Evolutionary conservation across 768 basidiomycete genomes (phyloP), one percentile per base, ranked within the genome.

Genomic region (Leccinum longicurvipes): DNA sequence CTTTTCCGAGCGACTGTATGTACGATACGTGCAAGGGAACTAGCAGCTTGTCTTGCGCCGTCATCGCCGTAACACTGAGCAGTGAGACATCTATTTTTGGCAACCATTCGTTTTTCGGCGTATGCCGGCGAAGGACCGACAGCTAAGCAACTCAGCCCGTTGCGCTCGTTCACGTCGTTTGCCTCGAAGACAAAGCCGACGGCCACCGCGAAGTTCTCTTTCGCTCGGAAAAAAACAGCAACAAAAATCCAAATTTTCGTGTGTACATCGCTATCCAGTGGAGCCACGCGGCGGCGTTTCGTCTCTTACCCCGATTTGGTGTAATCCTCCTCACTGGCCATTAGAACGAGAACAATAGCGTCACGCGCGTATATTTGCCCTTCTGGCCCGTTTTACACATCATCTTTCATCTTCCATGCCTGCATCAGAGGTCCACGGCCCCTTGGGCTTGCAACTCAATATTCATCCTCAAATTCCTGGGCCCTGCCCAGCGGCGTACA

Each of bases 1-100:
- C 89, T 58, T 87, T 77, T 57, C 86, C 89, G 14, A 93, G 79
- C 12, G 82, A 80, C 63, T 89, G 83, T 62, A 93, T 90, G 69
- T 91, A 93, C 19, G 74, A 69, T 51, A 92, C 83, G 65, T 92
- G 90, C 2, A 87, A 73, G 25, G 84, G 77, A 15, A 80, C 71
- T 46, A 83, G 64, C 23, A 83, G 57, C 44, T 63, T 60, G 41
- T 63, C 54, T 14, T 36, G 56, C 50, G 49, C 25, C 52, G 21
- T 54, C 63, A 62, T 65, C 41, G 54, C 58, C 47, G 56, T 47
- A 6, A 19, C 41, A 42, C 10, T 10, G 42, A 44, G 23, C 21
- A 17, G 25, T 25, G 23, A 28, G 25, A n/a, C 8, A 25, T 47
- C 46, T 27, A 17, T 52, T 44, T 60, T 45, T 45, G 42, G 62